phyloP scores from a whole-genome alignment of 2,329 filamentous ascomycete genomes.

The Sporothrix schenckii region DNA sequence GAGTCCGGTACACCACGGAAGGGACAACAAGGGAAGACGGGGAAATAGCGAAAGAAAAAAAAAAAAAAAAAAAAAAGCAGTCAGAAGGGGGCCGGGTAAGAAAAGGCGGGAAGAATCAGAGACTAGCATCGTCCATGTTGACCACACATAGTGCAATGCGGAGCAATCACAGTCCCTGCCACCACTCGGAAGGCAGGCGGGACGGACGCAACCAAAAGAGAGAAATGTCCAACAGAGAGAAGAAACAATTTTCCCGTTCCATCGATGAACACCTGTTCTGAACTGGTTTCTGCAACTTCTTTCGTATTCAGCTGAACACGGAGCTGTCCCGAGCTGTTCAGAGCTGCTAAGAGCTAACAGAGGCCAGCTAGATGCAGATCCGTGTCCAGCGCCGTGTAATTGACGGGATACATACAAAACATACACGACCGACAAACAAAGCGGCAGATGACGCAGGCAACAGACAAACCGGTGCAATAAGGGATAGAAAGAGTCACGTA shows the following conservation, averaged over 20 bases:
- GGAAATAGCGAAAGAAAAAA: background rate
- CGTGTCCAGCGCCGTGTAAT: background rate
- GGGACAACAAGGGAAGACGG: background rate
- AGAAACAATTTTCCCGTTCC: background rate
- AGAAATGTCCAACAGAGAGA: background rate
- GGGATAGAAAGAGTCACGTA: constrained; percentile 28
- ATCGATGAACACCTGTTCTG: background rate
- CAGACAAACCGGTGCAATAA: background rate
- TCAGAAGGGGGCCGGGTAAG: background rate
- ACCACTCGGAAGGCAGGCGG: constrained; percentile 1
- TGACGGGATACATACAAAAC: background rate
- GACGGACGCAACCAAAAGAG: constrained; percentile 1
- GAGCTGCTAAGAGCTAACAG: background rate
- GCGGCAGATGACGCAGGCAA: background rate
- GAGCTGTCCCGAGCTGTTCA: background rate
- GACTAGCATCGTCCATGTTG: background rate
- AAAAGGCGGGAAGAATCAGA: background rate
- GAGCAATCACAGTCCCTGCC: background rate
- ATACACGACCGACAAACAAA: background rate
- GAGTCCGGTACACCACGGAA: background rate
- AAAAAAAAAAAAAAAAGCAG: background rate
- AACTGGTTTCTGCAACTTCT: background rate
- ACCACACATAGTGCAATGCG: background rate
- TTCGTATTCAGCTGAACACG: background rate
- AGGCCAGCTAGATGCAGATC: background rate